Base-by-base conservation (phyloP, 108 stramenopile species). In the Cyclotella choctawhatcheeana region DNA sequence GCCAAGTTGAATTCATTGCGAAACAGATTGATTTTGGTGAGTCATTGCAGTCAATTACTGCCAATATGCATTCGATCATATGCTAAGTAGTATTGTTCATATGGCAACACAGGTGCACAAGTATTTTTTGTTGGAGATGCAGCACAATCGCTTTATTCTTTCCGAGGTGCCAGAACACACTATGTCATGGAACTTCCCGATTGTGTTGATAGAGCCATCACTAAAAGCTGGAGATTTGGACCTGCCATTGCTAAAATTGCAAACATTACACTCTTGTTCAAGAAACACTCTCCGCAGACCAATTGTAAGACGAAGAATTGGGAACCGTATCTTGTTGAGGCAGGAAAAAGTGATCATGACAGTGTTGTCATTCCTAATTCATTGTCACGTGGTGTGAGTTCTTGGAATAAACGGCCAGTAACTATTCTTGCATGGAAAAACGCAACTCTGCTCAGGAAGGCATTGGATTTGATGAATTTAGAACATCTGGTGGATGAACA, bases 81-180 rank as follows among this genome's bases (percentile, higher is more conserved):
- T n/a, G n/a, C n/a, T n/a, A n/a, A n/a, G n/a, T n/a, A n/a, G n/a
- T n/a, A n/a, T n/a, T n/a, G n/a, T n/a, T n/a, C n/a, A n/a, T n/a
- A n/a, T n/a, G n/a, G 6, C 10, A 21, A 4, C 29, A 2, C 18
- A 61, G 60, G 60, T 7, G 82, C 76, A 14, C 59, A 67, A 6
- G 40, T 78, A 20, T 76, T 73, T 45, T 66, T 85, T 33, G 81
- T 85, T 12, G 84, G 84, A 0, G 84, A 85, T 44, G 72, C 84
- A 5, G 84, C 77, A 0, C 84, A 85, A 55, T 54, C 72, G 1
- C 79, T 85, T n/a, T 85, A 85, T 25, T 47, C 62, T 12, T 85
- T 85, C 34, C 71, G 84, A 13, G 84, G 84, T 25, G 84, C 84
- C 16, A 82, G 69, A 72, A 54, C 73, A 0, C 17, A 60, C 29